phyloP scores from a whole-genome alignment of 768 basidiomycete species.

The Mycena galericulata region DNA sequence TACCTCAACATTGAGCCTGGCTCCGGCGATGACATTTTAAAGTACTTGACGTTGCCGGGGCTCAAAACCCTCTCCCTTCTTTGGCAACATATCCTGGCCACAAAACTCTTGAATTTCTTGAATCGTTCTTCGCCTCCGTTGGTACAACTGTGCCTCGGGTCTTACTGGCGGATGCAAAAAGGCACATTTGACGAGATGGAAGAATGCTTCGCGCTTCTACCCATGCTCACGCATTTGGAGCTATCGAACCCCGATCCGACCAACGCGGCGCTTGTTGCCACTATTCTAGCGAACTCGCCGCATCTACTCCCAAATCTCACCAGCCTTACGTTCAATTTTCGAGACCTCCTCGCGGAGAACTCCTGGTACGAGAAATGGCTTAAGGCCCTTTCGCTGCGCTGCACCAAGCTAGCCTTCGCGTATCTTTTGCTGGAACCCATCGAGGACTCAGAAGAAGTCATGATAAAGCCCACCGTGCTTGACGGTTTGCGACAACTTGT shows the following conservation, averaged over 20 bases:
- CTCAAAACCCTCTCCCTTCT: background rate
- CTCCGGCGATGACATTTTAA: background rate
- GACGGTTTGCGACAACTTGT: no score
- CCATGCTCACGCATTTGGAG: background rate
- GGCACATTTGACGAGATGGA: background rate
- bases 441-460: no score
- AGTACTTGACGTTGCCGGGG: background rate
- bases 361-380: no score
- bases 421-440: no score
- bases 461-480: no score
- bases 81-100: background rate
- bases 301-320: background rate
- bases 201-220: background rate
- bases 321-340: background rate
- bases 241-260: background rate
- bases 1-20: background rate
- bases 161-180: no score
- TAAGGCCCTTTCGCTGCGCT: no score
- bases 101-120: background rate
- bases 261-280: background rate
- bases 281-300: background rate
- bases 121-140: background rate
- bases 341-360: no score
- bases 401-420: no score
- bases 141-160: background rate